Percentiles rank a stretch among this genome's conserved stretches.
Conservation (phyloP, 768 basidiomycete genomes). For the Pleurotus pulmonarius region DNA sequence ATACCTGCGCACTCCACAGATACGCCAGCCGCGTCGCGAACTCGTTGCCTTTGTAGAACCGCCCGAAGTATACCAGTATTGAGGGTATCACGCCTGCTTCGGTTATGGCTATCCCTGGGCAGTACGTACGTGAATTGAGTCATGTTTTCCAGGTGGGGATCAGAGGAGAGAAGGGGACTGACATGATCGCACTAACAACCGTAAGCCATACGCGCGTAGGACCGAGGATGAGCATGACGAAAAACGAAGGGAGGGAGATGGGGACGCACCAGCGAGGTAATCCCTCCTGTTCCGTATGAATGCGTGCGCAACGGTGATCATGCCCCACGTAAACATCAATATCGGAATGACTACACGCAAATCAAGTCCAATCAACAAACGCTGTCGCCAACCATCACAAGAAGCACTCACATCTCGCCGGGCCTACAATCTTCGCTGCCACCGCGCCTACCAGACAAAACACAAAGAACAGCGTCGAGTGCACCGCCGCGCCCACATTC, state of each 20-base stretch:
- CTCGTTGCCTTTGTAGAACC: constrained; percentile 7
- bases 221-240: neutral
- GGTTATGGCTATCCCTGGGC: constrained; percentile 5
- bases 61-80: constrained; percentile 3
- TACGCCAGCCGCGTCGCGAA: constrained; percentile 4
- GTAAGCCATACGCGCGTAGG: neutral
- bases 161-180: neutral
- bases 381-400: neutral
- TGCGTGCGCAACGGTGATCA: neutral
- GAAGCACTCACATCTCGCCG: neutral
- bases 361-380: neutral
- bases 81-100: constrained; percentile 4
- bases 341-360: neutral
- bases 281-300: constrained; percentile 4
- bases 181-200: neutral
- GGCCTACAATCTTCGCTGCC: neutral
- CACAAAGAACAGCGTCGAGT: constrained; percentile 5
- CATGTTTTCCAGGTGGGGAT: neutral
- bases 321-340: constrained; percentile 1
- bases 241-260: neutral
- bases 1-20: constrained; percentile 7
- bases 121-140: neutral
- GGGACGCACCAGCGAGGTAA: constrained; percentile 1
- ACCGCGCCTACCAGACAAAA: constrained; percentile 5
- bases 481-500: constrained; percentile 1